These are phyloP conservation scores for Boletus rubescentipes DNA, from an alignment of 768 basidiomycete genomes.

Conservation along the genomic window DNA sequence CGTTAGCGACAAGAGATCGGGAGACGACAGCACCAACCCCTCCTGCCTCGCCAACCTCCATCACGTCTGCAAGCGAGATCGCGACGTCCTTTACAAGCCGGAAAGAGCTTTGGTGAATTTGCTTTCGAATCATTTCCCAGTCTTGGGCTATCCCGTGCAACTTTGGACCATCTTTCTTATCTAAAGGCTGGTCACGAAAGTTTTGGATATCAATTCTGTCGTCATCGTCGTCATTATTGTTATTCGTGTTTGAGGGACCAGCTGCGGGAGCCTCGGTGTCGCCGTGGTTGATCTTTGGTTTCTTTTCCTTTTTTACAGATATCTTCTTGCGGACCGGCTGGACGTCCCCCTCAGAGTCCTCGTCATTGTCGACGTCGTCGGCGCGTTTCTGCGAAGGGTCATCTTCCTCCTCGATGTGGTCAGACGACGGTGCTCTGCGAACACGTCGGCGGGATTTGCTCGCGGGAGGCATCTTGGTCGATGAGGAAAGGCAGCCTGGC, in stretches of 20 bases:
- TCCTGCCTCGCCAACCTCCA: constrained; percentile 50
- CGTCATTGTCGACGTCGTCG: constrained; percentile 42
- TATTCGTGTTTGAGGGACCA: constrained; percentile 20
- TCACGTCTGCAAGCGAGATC: constrained; percentile 59
- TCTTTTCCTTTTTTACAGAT: constrained; percentile 33
- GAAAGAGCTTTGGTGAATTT: constrained; percentile 45
- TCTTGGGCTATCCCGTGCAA: constrained; percentile 59
- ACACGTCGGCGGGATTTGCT: constrained; percentile 39
- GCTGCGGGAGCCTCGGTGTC: constrained; percentile 16
- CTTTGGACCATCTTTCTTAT: constrained; percentile 48
- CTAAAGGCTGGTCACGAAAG: constrained; percentile 67
- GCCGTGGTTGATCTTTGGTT: constrained; percentile 27
- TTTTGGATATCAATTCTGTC: constrained; percentile 58
- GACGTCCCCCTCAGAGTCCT: constrained; percentile 39
- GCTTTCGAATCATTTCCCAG: constrained; percentile 57
- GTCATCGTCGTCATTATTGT: constrained; percentile 41
- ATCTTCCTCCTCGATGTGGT: constrained; percentile 59
- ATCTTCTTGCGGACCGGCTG: constrained; percentile 35
- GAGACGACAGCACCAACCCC: constrained; percentile 40
- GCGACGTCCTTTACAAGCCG: constrained; percentile 52
- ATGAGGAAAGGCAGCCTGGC: not conserved
- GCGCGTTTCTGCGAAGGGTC: constrained; percentile 36
- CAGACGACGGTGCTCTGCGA: constrained; percentile 51
- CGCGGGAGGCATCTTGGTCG: constrained; percentile 33
- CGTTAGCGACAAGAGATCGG: not conserved